A percentile compares a stretch with the other conserved stretches of the same genome.
These are phyloP conservation scores for Pseudevernia furfuracea DNA, from an alignment of 495 filamentous ascomycete genomes.

Conservation along the genomic window DNA sequence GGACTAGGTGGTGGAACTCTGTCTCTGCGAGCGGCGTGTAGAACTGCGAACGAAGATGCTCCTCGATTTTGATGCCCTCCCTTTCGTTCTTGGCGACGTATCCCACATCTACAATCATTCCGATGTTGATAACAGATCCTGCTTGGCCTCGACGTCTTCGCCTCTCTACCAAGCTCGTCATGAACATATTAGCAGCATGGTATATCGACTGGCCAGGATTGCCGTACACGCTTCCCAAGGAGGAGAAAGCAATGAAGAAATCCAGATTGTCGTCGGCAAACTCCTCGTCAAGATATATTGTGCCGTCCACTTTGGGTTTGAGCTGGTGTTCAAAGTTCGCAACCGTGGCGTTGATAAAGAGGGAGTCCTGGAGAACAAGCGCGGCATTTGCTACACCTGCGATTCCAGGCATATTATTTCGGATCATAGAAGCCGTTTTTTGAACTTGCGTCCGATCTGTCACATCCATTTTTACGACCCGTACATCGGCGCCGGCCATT, in stretches of 20 bases:
- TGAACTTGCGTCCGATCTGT: too few relatives aligned
- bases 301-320: slow-evolving; percentile 29
- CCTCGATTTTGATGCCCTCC: too few relatives aligned
- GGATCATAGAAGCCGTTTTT: too few relatives aligned
- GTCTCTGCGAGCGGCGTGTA: slow-evolving; percentile 36
- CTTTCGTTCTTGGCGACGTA: neutral
- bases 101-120: slow-evolving; percentile 3
- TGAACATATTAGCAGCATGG: slow-evolving; percentile 50
- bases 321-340: slow-evolving; percentile 17
- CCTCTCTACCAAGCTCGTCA: slow-evolving; percentile 30
- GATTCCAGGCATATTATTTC: too few relatives aligned
- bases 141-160: slow-evolving; percentile 27
- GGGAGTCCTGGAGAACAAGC: slow-evolving; percentile 21
- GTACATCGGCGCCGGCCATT: too few relatives aligned
- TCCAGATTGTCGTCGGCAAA: slow-evolving; percentile 38
- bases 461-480: too few relatives aligned
- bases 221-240: slow-evolving; percentile 42
- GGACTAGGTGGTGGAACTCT: slow-evolving; percentile 45
- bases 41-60: slow-evolving; percentile 22
- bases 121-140: slow-evolving; percentile 23
- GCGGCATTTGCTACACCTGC: slow-evolving; percentile 25
- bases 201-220: slow-evolving; percentile 52
- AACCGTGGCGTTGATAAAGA: slow-evolving; percentile 25
- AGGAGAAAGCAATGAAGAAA: slow-evolving; percentile 56
- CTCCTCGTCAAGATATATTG: slow-evolving; percentile 28